Percentiles rank a stretch among this genome's conserved stretches.
Evolutionary conservation across 2,329 filamentous ascomycete genomes (phyloP).

Genomic region (Akanthomyces lecanii): DNA sequence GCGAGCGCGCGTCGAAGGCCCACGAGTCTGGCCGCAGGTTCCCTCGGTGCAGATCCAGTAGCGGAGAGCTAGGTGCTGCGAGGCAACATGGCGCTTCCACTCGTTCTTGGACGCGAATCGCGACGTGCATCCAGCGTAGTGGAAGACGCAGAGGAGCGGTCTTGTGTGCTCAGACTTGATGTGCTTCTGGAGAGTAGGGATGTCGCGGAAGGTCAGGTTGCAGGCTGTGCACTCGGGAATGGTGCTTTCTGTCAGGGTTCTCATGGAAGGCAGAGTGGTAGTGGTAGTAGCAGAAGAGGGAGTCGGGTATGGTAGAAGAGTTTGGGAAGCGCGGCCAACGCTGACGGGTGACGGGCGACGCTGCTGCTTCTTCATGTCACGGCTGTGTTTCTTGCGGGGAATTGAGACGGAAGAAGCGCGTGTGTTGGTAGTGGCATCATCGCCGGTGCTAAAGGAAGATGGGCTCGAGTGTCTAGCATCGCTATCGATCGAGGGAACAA

Average conservation of each 20-base stretch:
- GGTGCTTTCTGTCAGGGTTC: not conserved
- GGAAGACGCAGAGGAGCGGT: conserved; percentile 73
- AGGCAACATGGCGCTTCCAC: conserved; percentile 85
- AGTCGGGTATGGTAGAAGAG: conserved; percentile 6
- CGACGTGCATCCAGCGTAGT: conserved; percentile 68
- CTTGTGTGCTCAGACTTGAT: conserved; percentile 51
- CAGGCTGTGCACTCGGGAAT: conserved; percentile 17
- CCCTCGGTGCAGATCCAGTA: conserved; percentile 74
- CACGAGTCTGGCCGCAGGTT: conserved; percentile 40
- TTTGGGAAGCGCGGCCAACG: not conserved
- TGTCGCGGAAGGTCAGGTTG: conserved; percentile 40
- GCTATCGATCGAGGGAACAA: conserved; percentile 5
- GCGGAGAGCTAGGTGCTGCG: conserved; percentile 70
- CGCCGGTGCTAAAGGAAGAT: conserved; percentile 14
- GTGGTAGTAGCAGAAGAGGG: not conserved
- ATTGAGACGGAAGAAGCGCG: conserved; percentile 12
- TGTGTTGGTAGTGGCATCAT: conserved; percentile 12
- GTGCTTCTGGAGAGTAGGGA: conserved; percentile 43
- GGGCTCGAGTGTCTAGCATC: conserved; percentile 17
- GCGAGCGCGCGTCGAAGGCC: conserved; percentile 19
- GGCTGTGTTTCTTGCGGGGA: conserved; percentile 9
- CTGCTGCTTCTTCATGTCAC: conserved; percentile 3
- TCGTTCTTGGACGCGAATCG: conserved; percentile 83
- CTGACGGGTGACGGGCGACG: conserved; percentile 3
- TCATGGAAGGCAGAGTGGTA: conserved; percentile 2